Conservation (phyloP, 2,329 filamentous ascomycete species). For the Ceratocystis colombiana region DNA sequence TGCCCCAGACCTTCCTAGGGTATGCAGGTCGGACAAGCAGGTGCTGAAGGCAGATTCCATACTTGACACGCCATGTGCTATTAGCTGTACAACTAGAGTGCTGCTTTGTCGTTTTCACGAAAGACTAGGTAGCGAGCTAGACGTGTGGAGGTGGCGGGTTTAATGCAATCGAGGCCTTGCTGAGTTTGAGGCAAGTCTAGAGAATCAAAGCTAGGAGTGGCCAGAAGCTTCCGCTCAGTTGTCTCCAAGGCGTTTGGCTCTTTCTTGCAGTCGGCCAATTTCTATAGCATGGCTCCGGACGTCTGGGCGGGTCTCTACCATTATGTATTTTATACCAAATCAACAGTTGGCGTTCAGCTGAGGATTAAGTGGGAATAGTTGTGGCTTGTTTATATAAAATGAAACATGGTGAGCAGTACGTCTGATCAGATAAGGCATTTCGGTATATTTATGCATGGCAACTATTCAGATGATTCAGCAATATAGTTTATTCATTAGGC, state of each 20-base stretch:
- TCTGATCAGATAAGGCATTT: too few relatives aligned
- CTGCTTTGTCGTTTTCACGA: slow-evolving; percentile 41
- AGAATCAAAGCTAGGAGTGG: slow-evolving; percentile 68
- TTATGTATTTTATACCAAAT: neutral
- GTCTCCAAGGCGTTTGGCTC: slow-evolving; percentile 64
- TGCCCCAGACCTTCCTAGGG: slow-evolving; percentile 70
- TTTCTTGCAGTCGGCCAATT: slow-evolving; percentile 81
- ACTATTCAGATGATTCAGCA: too few relatives aligned
- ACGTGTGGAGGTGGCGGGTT: slow-evolving; percentile 44
- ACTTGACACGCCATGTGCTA: slow-evolving; percentile 77
- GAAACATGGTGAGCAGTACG: too few relatives aligned
- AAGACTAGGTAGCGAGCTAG: slow-evolving; percentile 70
- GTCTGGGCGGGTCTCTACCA: slow-evolving; percentile 60
- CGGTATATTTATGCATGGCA: too few relatives aligned
- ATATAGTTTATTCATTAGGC: too few relatives aligned
- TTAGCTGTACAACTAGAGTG: slow-evolving; percentile 91
- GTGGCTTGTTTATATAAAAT: neutral
- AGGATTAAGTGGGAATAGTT: neutral
- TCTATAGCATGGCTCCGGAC: slow-evolving; percentile 72
- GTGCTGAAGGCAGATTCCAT: slow-evolving; percentile 89
- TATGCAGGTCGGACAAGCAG: slow-evolving; percentile 67
- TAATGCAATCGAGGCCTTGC: slow-evolving; percentile 37
- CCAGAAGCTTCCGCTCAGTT: slow-evolving; percentile 59
- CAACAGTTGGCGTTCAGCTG: neutral
- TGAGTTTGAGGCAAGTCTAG: slow-evolving; percentile 38